Base-by-base conservation (phyloP, 192 early-diverging fungal genomes). In the Coemansia sp. region DNA sequence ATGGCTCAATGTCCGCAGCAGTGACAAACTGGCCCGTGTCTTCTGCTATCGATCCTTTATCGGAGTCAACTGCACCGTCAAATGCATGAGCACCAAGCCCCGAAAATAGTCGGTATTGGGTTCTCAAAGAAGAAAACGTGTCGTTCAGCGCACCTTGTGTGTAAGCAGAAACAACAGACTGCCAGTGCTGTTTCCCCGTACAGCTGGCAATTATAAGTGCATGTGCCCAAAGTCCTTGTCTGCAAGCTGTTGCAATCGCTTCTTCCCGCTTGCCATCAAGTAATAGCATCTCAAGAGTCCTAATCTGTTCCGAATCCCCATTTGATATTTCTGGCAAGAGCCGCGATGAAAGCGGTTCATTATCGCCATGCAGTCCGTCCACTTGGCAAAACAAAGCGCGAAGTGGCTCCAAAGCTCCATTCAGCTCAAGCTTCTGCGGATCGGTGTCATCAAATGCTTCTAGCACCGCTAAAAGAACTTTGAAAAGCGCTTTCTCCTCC, bases 201-300 rank as follows among this genome's bases (percentile, higher is more conserved):
- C 92, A 90, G 68, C 92, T 95, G 40, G 91, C 89, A 73, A 99
- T 90, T 9, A 97, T 87, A 19, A 98, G 85, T 7, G 95, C 97
- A 76, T 97, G 93, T 1, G 90, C 76, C 97, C 97, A 99, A 45
- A 95, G 60, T 6, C 74, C 72, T 44, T 59, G 64, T 51, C 82
- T 57, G 42, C 86, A 73, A 1, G 88, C 86, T 17, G 77, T 19
- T 17, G 76, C 67, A 22, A 84, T 72, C 0, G 86, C 86, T 2
- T 68, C 75, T 46, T 49, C 61, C 25, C 85, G 76, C 64, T 78
- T 72, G 1, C 85, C 85, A 38, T 44, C 53, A 43, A 85, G 71
- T 55, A 86, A 61, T 44, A 74, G 19, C 6, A 25, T 40, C 45
- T 86, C 83, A 5, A 86, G 39, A 9, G 42, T 43, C 39, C 56